Base-by-base conservation (phyloP, 2,329 filamentous ascomycete species). In the Colletotrichum salicis region DNA sequence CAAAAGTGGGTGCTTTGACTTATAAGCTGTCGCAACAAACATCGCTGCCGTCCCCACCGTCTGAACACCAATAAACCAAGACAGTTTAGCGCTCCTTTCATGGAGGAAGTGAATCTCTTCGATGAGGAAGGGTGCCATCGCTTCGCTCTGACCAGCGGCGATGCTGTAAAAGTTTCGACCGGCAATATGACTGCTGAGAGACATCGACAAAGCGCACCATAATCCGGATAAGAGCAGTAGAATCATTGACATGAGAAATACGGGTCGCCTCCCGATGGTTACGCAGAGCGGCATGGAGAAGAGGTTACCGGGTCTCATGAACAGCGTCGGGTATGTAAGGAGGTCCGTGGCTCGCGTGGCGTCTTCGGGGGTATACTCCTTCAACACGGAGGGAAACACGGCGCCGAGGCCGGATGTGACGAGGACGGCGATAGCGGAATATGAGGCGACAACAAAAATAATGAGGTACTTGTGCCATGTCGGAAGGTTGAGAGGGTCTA, bases 81-180 rank as follows among this genome's bases (percentile, higher is more conserved):
- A 15, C 22, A 76, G 55, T 27, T 73, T 73, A 1, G 67, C 59
- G 12, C 57, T 70, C 4, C 74, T 54, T 64, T 78, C 72, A 33
- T 76, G 76, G 0, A 77, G 68, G 54, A 77, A 78, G 45, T 74
- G 60, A 12, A 78, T 74, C 66, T 77, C 76, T 52, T 76, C 73
- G 1, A 78, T 58, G n/a, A 78, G 71, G 29, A 74, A 68, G 1
- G 76, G 75, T 2, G 73, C 73, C 10, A 77, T 57, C 4, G 76
- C 79, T 55, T 81, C 80, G 37, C 75, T 78, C 61, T 81, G 78
- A 0, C 80, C 80, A 4, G 79, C 79, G 0, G 79, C 79, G 62
- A 81, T 69, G n/a, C 76, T 76, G 10, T 79, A 67, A 7, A 80
- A 58, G 64, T 77, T 76, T 11, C 80, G 75, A 2, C 75, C 78